Percentiles rank a stretch among this genome's conserved stretches.
Evolutionary conservation across 768 basidiomycete genomes (phyloP).

Genomic region (Kwoniella pini): DNA sequence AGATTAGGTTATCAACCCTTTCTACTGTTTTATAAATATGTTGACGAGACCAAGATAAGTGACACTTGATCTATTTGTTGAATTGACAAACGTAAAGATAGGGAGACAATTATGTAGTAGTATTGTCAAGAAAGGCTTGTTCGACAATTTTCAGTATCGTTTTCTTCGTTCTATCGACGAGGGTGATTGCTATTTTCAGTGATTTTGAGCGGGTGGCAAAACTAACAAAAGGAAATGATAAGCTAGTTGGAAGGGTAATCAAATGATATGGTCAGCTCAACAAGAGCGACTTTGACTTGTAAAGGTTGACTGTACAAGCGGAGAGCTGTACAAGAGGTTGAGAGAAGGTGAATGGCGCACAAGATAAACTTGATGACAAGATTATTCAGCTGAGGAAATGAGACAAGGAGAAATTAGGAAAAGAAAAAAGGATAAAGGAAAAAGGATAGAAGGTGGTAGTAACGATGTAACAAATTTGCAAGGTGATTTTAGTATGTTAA

Average conservation of each 20-base stretch:
- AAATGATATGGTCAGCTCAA: slow-evolving; percentile 6
- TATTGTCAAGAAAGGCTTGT: neutral
- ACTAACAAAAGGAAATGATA: too few species aligned
- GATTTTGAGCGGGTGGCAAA: too few species aligned
- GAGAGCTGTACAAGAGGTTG: neutral
- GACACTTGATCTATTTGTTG: too few species aligned
- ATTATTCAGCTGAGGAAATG: neutral
- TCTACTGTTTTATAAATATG: too few species aligned
- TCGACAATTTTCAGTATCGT: too few species aligned
- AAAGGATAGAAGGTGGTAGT: slow-evolving; percentile 20
- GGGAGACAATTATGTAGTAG: neutral
- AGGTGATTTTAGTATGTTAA: too few species aligned
- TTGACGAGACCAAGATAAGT: too few species aligned
- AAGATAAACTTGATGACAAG: slow-evolving; percentile 4
- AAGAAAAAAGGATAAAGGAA: neutral
- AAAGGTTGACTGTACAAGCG: slow-evolving; percentile 5
- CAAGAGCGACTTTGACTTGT: slow-evolving; percentile 1
- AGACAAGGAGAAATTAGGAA: neutral
- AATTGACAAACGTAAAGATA: too few species aligned
- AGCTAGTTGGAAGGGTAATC: too few species aligned
- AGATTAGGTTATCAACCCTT: too few species aligned
- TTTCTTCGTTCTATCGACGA: too few species aligned
- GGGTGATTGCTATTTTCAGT: too few species aligned
- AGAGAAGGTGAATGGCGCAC: slow-evolving; percentile 6
- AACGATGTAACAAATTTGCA: neutral